A percentile compares a stretch with the other conserved stretches of the same genome.
These are phyloP conservation scores for Paraconiothyrium brasiliense DNA, from an alignment of 2,329 filamentous ascomycete genomes.

Conservation along the genomic window DNA sequence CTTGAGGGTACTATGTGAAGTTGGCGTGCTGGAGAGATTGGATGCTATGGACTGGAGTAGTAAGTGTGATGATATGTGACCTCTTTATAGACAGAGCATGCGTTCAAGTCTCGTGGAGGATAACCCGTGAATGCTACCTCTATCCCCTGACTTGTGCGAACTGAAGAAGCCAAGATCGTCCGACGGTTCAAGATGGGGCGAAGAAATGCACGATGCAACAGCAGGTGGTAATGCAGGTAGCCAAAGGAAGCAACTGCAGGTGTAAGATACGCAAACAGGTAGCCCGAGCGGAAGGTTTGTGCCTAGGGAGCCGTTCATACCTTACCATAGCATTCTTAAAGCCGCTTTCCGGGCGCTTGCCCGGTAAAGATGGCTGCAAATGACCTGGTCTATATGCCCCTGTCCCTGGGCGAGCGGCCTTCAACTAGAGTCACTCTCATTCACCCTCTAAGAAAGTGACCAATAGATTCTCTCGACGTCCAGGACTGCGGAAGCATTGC, in stretches of 20 bases:
- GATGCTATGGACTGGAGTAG: constrained; percentile 19
- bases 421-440: constrained; percentile 16
- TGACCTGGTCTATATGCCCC: constrained; percentile 26
- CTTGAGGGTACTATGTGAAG: constrained; percentile 5
- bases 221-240: constrained; percentile 32
- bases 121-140: constrained; percentile 16
- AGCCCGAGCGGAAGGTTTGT: constrained; percentile 20
- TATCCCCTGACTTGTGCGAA: neutral
- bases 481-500: constrained; percentile 10
- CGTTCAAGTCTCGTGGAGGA: constrained; percentile 12
- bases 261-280: constrained; percentile 13
- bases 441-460: constrained; percentile 1
- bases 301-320: constrained; percentile 22
- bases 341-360: constrained; percentile 18
- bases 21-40: neutral
- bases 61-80: constrained; percentile 20
- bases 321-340: constrained; percentile 16
- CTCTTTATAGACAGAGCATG: constrained; percentile 30
- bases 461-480: constrained; percentile 17
- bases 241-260: constrained; percentile 20
- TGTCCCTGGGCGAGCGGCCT: constrained; percentile 18
- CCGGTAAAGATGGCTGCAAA: constrained; percentile 21
- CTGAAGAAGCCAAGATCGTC: constrained; percentile 13
- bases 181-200: constrained; percentile 17
- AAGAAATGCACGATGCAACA: constrained; percentile 35